These are phyloP conservation scores for Phenoliferia sp. DNA, from an alignment of 1,284 basidiomycete genomes.

Conservation along the genomic window DNA sequence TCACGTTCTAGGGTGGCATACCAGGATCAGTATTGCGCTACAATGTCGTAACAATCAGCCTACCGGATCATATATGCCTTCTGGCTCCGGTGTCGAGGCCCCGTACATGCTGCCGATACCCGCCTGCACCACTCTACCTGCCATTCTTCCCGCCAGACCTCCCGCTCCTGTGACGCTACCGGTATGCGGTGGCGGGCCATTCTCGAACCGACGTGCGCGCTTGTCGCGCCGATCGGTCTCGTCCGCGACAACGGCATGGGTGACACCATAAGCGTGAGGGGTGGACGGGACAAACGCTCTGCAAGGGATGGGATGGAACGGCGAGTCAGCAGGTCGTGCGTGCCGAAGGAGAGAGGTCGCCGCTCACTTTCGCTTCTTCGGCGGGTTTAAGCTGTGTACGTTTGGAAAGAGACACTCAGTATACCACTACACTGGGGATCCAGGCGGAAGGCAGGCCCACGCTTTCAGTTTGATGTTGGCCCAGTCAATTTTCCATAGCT, in stretches of 20 bases:
- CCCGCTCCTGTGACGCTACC: not conserved
- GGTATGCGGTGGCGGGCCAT: not conserved
- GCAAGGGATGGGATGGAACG: not conserved
- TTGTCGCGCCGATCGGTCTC: constrained; percentile 39
- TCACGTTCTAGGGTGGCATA: constrained; percentile 64
- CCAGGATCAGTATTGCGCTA: no score
- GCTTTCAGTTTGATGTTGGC: constrained; percentile 69
- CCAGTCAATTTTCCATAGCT: constrained; percentile 87
- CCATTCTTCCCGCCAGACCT: not conserved
- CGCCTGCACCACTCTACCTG: not conserved
- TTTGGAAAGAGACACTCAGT: constrained; percentile 23
- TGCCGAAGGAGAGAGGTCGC: not conserved
- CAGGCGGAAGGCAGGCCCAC: constrained; percentile 44
- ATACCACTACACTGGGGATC: not conserved
- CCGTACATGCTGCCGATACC: not conserved
- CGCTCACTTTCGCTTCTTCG: constrained; percentile 56
- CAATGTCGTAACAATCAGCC: constrained; percentile 20
- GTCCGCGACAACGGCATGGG: constrained; percentile 20
- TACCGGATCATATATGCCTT: constrained; percentile 47
- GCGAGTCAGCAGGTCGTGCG: not conserved
- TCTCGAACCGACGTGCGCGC: constrained; percentile 23
- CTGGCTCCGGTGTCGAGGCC: constrained; percentile 28
- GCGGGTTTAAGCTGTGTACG: constrained; percentile 57
- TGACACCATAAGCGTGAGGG: constrained; percentile 18
- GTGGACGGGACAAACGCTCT: constrained; percentile 22